Conservation (phyloP, 1,284 basidiomycete species). For the Leccinum brunneo-olivaceum region DNA sequence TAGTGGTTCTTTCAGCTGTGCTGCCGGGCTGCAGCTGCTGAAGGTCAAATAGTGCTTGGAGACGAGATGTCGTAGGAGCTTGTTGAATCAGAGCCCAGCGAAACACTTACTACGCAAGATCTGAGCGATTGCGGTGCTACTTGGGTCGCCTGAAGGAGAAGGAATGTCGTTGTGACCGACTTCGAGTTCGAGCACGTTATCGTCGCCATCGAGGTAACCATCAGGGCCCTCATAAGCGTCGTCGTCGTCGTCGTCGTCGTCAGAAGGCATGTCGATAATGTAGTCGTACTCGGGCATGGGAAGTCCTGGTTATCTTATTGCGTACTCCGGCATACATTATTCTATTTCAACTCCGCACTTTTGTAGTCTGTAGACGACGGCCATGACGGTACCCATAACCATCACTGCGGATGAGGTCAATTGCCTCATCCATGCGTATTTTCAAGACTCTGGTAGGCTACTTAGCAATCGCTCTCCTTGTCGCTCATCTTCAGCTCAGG, state of each 20-base stretch:
- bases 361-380: background rate
- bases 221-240: slow-evolving; percentile 28
- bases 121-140: slow-evolving; percentile 19
- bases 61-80: slow-evolving; percentile 4
- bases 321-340: background rate
- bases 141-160: slow-evolving; percentile 16
- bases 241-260: slow-evolving; percentile 28
- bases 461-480: background rate
- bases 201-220: slow-evolving; percentile 27
- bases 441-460: slow-evolving; percentile 65
- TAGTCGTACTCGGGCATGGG: slow-evolving; percentile 16
- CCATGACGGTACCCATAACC: slow-evolving; percentile 42
- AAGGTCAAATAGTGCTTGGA: slow-evolving; percentile 39
- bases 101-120: slow-evolving; percentile 34
- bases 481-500: slow-evolving; percentile 33
- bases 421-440: slow-evolving; percentile 76
- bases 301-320: slow-evolving; percentile 12
- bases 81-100: background rate
- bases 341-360: slow-evolving; percentile 30
- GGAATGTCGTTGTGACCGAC: slow-evolving; percentile 10
- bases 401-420: slow-evolving; percentile 82
- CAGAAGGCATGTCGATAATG: slow-evolving; percentile 23
- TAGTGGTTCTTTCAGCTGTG: slow-evolving; percentile 23
- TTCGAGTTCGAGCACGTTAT: slow-evolving; percentile 26
- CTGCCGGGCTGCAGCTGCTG: slow-evolving; percentile 25